These are phyloP conservation scores for Rubroboletus satanas DNA, from an alignment of 768 basidiomycete species.

Conservation along the genomic window DNA sequence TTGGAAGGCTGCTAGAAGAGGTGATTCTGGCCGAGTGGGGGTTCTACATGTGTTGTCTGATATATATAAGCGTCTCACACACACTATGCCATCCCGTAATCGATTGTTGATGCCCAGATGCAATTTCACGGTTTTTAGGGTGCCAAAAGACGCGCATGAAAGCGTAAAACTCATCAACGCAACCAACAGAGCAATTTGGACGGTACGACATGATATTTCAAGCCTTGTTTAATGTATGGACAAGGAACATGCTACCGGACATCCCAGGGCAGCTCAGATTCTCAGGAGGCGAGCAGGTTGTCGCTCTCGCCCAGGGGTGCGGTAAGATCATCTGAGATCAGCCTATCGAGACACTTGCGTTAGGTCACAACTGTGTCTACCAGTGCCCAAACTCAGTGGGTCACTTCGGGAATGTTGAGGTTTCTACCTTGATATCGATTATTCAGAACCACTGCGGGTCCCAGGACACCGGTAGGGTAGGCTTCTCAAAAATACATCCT, in stretches of 20 bases:
- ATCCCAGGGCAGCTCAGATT: background rate
- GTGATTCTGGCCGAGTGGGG: slow-evolving; percentile 25
- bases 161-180: background rate
- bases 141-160: background rate
- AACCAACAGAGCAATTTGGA: background rate
- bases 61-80: background rate
- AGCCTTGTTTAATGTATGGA: background rate
- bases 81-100: background rate
- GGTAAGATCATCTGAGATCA: too few relatives aligned
- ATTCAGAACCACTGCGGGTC: background rate
- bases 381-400: too few relatives aligned
- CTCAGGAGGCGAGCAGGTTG: background rate
- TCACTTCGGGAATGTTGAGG: background rate
- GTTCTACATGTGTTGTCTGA: slow-evolving; percentile 31
- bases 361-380: too few relatives aligned
- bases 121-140: background rate
- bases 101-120: background rate
- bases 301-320: background rate
- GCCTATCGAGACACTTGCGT: background rate
- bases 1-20: slow-evolving; percentile 36
- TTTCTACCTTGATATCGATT: background rate
- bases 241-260: background rate
- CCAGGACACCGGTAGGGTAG: background rate
- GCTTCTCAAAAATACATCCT: background rate
- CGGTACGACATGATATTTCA: background rate